Evolutionary conservation across 495 filamentous ascomycete genomes (phyloP), one percentile per base, ranked within the genome.

Genomic region (Penicillium bialowiezense): DNA sequence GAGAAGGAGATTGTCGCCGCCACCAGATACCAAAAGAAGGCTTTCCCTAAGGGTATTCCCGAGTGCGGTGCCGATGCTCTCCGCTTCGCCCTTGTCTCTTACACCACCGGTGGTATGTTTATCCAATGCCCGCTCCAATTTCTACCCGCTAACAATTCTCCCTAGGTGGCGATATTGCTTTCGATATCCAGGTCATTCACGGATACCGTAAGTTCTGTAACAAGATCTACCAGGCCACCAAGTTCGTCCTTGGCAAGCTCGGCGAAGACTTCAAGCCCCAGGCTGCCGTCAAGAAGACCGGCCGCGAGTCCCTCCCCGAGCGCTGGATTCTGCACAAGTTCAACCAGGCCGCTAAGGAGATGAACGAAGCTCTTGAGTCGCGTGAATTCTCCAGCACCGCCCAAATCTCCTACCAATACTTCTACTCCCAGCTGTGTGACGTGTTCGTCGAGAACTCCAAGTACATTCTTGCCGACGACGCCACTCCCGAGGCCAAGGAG

Each of bases 191-290:
- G 69, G 87, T 91, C 47, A 90, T 95, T 58, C 79, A 89, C 55
- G 86, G 79, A 31, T 92, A 93, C 72, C 79, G 90, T 41, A 81
- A 86, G 46, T 95, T 95, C 80, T 75, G 89, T 68, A 95, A 95
- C 76, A 95, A 95, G 76, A 88, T 95, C 55, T 95, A 90, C 73
- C 87, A 92, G 68, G 89, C 90, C 24, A 90, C 84, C 44, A 95
- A 93, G 73, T 95, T 83, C 59, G 88, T 90, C 7, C 76, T 93
- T 49, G 87, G 89, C 48, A 86, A 88, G 56, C 66, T 95, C 17
- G 83, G 80, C 6, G 75, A 82, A 12, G 84, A 84, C 62, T 93
- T 89, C 62, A 75, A 79, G 33, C 89, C 90, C 24, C 75, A 73
- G 48, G 59, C 75, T 26, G 74, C 74, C 7, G 63, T 62, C 21